Conservation (phyloP, 73 alveolate genomes). For the Paramecium biaurelia region DNA sequence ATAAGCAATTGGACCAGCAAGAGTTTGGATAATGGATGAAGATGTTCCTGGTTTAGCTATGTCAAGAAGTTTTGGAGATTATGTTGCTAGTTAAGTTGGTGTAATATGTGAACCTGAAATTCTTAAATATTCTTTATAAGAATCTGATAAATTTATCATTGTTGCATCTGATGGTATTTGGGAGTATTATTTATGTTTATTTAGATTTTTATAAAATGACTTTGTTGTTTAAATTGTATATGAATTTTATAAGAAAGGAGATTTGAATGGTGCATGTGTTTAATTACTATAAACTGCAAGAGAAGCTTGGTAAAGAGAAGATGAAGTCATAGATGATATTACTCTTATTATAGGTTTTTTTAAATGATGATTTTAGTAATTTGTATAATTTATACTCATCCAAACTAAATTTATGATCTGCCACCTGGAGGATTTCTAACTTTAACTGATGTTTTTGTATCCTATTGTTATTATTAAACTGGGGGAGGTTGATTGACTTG, state of each 20-base stretch:
- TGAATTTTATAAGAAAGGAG: slow-evolving; percentile 80
- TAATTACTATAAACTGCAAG: slow-evolving; percentile 73
- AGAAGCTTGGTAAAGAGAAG: slow-evolving; percentile 87
- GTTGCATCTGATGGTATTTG: slow-evolving; percentile 89
- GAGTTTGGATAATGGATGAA: slow-evolving; percentile 80
- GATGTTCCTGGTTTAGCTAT: slow-evolving; percentile 88
- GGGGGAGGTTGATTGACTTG: slow-evolving; percentile 27
- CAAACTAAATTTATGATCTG: not conserved
- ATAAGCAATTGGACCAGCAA: slow-evolving; percentile 82
- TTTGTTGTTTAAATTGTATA: slow-evolving; percentile 73
- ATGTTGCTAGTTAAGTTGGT: slow-evolving; percentile 81
- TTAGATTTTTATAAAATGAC: slow-evolving; percentile 77
- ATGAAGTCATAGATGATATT: slow-evolving; percentile 91
- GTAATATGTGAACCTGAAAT: slow-evolving; percentile 80
- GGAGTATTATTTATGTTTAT: slow-evolving; percentile 64
- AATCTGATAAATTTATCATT: slow-evolving; percentile 75
- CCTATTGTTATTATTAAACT: not conserved
- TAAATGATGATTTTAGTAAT: slow-evolving; percentile 13
- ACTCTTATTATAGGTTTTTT: slow-evolving; percentile 82
- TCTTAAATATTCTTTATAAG: slow-evolving; percentile 63
- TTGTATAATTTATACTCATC: not conserved
- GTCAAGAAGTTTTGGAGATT: slow-evolving; percentile 86
- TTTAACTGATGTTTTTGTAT: slow-evolving; percentile 20
- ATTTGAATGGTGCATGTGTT: slow-evolving; percentile 86
- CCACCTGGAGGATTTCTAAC: slow-evolving; percentile 56